Percentiles rank a stretch among this genome's conserved stretches.
Evolutionary conservation across 176 grass and related monocot genomes (phyloP).

Genomic region (Metroxylon sagu): DNA sequence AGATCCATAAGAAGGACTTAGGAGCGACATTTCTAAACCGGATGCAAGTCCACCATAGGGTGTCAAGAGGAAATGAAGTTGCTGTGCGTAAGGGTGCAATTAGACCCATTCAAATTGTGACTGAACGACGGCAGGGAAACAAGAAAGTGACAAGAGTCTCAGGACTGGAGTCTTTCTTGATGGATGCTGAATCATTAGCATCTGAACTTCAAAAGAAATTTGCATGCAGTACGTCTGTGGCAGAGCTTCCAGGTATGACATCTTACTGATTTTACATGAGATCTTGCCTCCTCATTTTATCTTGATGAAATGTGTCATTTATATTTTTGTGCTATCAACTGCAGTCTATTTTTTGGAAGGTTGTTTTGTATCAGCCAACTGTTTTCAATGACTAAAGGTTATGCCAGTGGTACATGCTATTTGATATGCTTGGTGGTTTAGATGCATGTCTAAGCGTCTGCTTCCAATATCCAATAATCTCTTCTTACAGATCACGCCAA

Average conservation of each 20-base stretch:
- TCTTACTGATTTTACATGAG: too few species aligned
- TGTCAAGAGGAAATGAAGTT: conserved; percentile 60
- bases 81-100: conserved; percentile 69
- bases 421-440: too few species aligned
- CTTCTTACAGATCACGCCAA: too few species aligned
- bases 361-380: too few species aligned
- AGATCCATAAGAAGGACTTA: conserved; percentile 80
- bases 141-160: conserved; percentile 82
- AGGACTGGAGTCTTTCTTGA: conserved; percentile 67
- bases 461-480: too few species aligned
- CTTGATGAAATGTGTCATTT: too few species aligned
- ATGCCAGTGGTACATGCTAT: too few species aligned
- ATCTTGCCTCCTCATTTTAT: too few species aligned
- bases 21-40: conserved; percentile 65
- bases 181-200: conserved; percentile 62
- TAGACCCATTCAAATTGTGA: conserved; percentile 75
- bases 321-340: too few species aligned
- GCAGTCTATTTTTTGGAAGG: too few species aligned
- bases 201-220: conserved; percentile 95
- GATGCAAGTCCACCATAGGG: conserved; percentile 75
- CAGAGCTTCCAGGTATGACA: conserved; percentile 69
- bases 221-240: conserved; percentile 83
- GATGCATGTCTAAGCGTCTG: too few species aligned
- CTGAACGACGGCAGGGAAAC: conserved; percentile 86
- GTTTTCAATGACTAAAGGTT: too few species aligned